Percentiles rank a stretch among this genome's conserved stretches.
Conservation (phyloP, 2,329 filamentous ascomycete genomes). For the Cordyceps pruinosa region DNA sequence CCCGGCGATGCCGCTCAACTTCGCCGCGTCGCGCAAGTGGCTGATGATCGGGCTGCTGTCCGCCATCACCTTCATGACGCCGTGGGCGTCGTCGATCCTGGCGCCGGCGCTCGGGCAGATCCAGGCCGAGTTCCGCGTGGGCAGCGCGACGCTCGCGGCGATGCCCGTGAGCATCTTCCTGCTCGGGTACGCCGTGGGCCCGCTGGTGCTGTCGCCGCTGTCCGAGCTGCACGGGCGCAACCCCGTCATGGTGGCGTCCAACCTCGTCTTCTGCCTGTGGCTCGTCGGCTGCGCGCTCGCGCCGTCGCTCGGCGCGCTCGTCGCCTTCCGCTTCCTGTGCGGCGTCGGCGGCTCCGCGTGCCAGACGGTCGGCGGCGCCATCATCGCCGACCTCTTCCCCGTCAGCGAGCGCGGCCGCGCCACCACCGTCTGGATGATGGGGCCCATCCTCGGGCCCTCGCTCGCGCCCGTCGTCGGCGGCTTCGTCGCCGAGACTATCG, state of each 20-base stretch:
- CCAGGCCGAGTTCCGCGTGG: slow-evolving; percentile 34
- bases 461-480: slow-evolving; percentile 41
- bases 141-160: slow-evolving; percentile 33
- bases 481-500: slow-evolving; percentile 41
- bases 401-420: slow-evolving; percentile 40
- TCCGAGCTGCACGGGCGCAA: slow-evolving; percentile 60
- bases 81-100: slow-evolving; percentile 57
- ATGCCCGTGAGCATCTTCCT: slow-evolving; percentile 57
- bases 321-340: slow-evolving; percentile 52
- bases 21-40: slow-evolving; percentile 50
- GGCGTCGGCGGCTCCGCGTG: slow-evolving; percentile 52
- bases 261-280: slow-evolving; percentile 54
- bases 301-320: slow-evolving; percentile 44
- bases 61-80: slow-evolving; percentile 57
- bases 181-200: slow-evolving; percentile 51
- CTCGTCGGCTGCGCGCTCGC: slow-evolving; percentile 59
- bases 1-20: slow-evolving; percentile 53
- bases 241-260: slow-evolving; percentile 48
- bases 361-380: slow-evolving; percentile 47
- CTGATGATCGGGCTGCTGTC: slow-evolving; percentile 48
- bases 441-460: slow-evolving; percentile 51
- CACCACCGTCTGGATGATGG: slow-evolving; percentile 45
- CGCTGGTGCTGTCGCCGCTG: slow-evolving; percentile 49
- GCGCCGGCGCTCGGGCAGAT: slow-evolving; percentile 43
- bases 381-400: slow-evolving; percentile 49